A percentile compares a stretch with the other conserved stretches of the same genome.
phyloP scores from a whole-genome alignment of 73 alveolate genomes.

The Tetrahymena borealis region DNA sequence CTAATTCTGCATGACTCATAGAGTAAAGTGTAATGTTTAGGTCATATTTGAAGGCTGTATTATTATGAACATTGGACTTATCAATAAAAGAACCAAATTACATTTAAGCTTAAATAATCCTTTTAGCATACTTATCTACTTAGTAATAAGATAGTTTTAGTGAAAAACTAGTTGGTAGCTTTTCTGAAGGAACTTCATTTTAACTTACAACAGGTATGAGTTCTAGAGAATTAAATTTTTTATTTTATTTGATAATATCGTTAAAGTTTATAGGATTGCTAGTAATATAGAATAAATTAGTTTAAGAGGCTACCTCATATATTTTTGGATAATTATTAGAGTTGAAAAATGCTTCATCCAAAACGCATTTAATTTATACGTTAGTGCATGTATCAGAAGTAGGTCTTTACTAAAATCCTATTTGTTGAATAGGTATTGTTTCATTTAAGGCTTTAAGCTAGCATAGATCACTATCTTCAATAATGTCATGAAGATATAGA shows the following conservation, averaged over 20 bases:
- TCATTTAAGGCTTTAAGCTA: conserved; percentile 49
- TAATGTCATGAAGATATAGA: conserved; percentile 74
- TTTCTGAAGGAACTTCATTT: conserved; percentile 42
- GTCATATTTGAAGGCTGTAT: conserved; percentile 42
- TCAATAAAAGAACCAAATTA: conserved; percentile 41
- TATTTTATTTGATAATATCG: conserved; percentile 20
- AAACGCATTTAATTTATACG: conserved; percentile 58
- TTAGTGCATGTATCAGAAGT: conserved; percentile 74
- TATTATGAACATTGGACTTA: conserved; percentile 28
- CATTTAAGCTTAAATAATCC: conserved; percentile 53
- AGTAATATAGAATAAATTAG: conserved; percentile 54
- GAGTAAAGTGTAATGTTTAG: conserved; percentile 51
- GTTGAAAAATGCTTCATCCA: conserved; percentile 68
- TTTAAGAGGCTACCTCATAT: conserved; percentile 56
- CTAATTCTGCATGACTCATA: conserved; percentile 67
- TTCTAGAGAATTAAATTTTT: conserved; percentile 29
- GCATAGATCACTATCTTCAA: conserved; percentile 64
- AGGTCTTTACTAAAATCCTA: conserved; percentile 63
- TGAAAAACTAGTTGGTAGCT: conserved; percentile 49
- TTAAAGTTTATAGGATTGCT: conserved; percentile 51
- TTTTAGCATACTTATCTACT: conserved; percentile 46
- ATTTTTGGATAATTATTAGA: conserved; percentile 62
- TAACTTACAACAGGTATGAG: conserved; percentile 38
- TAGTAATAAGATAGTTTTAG: conserved; percentile 56
- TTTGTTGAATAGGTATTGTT: conserved; percentile 61